phyloP scores from a whole-genome alignment of 2,329 filamentous ascomycete genomes.

The Hypoxylon sp. region DNA sequence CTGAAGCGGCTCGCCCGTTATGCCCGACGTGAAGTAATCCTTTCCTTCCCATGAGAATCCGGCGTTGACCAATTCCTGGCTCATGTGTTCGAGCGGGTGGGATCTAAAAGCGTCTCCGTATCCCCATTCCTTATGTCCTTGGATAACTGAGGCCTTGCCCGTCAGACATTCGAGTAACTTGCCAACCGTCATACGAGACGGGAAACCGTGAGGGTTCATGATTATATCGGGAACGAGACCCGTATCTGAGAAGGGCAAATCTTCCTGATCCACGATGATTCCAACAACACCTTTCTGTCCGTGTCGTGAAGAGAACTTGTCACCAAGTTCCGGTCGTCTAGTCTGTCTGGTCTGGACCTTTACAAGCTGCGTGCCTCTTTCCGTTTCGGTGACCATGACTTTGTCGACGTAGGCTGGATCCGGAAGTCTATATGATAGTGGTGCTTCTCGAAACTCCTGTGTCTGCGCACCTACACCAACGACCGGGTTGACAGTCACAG shows the following conservation, averaged over 20 bases:
- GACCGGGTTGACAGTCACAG: conserved; percentile 77
- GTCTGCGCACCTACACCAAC: conserved; percentile 71
- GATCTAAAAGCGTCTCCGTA: conserved; percentile 81
- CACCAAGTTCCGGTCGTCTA: conserved; percentile 89
- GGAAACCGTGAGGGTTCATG: conserved; percentile 99
- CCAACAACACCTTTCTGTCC: conserved; percentile 98
- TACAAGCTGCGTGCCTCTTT: conserved; percentile 84
- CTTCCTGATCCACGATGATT: conserved; percentile 94
- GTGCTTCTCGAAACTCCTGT: conserved; percentile 72
- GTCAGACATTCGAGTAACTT: conserved; percentile 96
- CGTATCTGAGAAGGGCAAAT: conserved; percentile 92
- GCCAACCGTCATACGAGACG: conserved; percentile 98
- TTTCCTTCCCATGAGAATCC: conserved; percentile 98
- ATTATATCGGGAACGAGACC: conserved; percentile 98
- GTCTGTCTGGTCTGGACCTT: conserved; percentile 98
- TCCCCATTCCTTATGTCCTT: conserved; percentile 88
- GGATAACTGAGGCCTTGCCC: conserved; percentile 89
- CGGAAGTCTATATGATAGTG: conserved; percentile 81
- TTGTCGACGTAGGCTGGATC: conserved; percentile 95
- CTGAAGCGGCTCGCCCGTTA: conserved; percentile 91
- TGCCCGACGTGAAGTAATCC: conserved; percentile 93
- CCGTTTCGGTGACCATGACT: conserved; percentile 90
- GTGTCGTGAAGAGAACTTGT: conserved; percentile 98
- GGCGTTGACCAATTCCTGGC: conserved; percentile 80
- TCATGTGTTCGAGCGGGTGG: conserved; percentile 88